Conservation (phyloP, 495 filamentous ascomycete genomes). For the Mytilinidion resinicola region DNA sequence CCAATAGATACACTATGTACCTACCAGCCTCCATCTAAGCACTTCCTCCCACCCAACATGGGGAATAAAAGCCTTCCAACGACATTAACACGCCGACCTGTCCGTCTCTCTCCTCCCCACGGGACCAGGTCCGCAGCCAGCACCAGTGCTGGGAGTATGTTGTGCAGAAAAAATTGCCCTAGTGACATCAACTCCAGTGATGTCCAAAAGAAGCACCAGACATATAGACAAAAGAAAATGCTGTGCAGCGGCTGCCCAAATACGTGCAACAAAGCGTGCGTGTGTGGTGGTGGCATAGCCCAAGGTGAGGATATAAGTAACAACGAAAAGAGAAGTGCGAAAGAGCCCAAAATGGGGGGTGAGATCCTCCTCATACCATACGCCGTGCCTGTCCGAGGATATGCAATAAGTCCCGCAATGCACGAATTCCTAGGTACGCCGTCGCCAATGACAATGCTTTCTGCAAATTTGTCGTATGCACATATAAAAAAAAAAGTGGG, state of each 20-base stretch:
- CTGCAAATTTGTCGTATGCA: not conserved
- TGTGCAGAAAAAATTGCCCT: not conserved
- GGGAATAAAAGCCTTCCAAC: not conserved
- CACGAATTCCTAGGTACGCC: not conserved
- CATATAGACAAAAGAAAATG: constrained; percentile 1
- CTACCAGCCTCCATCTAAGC: too few relatives aligned
- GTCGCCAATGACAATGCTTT: not conserved
- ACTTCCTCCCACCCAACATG: too few relatives aligned
- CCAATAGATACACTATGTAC: too few relatives aligned
- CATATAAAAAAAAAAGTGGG: not conserved
- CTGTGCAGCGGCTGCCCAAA: not conserved
- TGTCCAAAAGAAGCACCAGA: not conserved
- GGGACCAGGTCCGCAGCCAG: not conserved
- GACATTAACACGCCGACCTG: constrained; percentile 1
- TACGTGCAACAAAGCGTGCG: not conserved
- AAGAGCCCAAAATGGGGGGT: not conserved
- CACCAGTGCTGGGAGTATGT: not conserved
- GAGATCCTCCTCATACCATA: not conserved
- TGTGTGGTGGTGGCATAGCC: not conserved
- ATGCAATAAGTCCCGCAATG: not conserved
- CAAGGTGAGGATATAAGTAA: not conserved
- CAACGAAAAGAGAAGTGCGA: not conserved
- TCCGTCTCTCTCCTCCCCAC: not conserved
- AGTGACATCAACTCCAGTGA: not conserved
- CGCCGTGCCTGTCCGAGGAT: constrained; percentile 1